Evolutionary conservation across 139 green algal genomes (phyloP).

Genomic region (Spirogloea muscicola): DNA sequence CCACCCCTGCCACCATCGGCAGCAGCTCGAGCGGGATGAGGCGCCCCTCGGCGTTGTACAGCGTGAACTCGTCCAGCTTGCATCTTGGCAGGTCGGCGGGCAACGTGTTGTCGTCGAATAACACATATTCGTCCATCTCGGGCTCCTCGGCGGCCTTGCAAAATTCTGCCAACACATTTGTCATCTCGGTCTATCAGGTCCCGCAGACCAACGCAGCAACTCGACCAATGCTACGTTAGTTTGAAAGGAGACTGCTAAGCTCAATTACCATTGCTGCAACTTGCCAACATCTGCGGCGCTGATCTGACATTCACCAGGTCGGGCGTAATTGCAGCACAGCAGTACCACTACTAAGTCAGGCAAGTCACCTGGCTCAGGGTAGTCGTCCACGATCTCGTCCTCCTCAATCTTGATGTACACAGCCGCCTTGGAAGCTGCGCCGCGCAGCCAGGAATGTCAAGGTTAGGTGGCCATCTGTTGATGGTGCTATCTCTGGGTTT

Average conservation of each 20-base stretch:
- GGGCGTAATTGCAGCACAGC: no score
- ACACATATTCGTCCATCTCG: slow-evolving; percentile 82
- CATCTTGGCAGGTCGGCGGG: slow-evolving; percentile 71
- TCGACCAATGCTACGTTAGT: background rate
- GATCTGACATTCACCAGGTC: slow-evolving; percentile 53
- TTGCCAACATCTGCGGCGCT: slow-evolving; percentile 1
- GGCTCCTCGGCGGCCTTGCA: slow-evolving; percentile 54
- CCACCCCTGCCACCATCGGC: slow-evolving; percentile 77
- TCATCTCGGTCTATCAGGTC: background rate
- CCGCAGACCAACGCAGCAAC: no score
- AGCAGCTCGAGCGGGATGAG: slow-evolving; percentile 78
- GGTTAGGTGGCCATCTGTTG: background rate
- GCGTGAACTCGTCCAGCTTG: slow-evolving; percentile 57
- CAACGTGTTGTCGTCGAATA: slow-evolving; percentile 75
- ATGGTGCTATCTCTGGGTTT: background rate
- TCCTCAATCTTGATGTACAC: slow-evolving; percentile 86
- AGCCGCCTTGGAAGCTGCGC: slow-evolving; percentile 7
- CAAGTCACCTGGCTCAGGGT: slow-evolving; percentile 77
- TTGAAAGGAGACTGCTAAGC: background rate
- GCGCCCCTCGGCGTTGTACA: slow-evolving; percentile 42
- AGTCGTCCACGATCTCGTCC: slow-evolving; percentile 91
- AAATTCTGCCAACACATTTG: background rate
- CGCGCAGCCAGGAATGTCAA: background rate
- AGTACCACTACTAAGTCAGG: no score
- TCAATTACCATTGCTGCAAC: background rate